phyloP scores from a whole-genome alignment of 257 asterid species.

The Salvia splendens region DNA sequence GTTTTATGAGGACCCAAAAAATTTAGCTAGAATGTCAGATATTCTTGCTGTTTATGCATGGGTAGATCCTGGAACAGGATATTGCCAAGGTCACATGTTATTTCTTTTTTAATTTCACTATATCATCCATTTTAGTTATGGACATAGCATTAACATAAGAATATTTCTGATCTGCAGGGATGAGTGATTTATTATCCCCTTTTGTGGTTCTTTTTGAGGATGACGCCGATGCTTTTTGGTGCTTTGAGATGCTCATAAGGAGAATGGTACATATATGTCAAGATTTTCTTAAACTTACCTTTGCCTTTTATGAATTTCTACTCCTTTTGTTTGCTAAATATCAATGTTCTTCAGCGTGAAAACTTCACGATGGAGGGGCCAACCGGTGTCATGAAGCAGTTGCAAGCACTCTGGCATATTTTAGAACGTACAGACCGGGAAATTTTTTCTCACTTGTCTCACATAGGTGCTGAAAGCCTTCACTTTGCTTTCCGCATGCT shows the following conservation, averaged over 20 bases:
- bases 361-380: conserved; percentile 97
- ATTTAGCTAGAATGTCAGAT: conserved; percentile 98
- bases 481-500: conserved; percentile 99
- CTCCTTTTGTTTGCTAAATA: conserved; percentile 33
- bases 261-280: conserved; percentile 62
- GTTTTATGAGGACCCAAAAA: conserved; percentile 83
- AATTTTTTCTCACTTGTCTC: conserved; percentile 81
- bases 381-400: conserved; percentile 97
- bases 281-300: conserved; percentile 1
- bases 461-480: conserved; percentile 94
- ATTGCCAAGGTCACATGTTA: conserved; percentile 79
- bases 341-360: conserved; percentile 60
- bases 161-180: conserved; percentile 53
- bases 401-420: conserved; percentile 90
- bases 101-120: conserved; percentile 27
- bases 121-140: conserved; percentile 17
- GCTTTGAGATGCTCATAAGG: conserved; percentile 98
- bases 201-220: conserved; percentile 97
- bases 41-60: conserved; percentile 98
- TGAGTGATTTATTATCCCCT: conserved; percentile 97
- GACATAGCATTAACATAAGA: conserved; percentile 33
- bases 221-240: conserved; percentile 99
- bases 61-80: conserved; percentile 98
- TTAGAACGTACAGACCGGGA: conserved; percentile 87
- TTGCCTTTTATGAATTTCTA: conserved; percentile 20